Conservation (phyloP, 768 basidiomycete species). For the Lactarius pseudohatsudake region DNA sequence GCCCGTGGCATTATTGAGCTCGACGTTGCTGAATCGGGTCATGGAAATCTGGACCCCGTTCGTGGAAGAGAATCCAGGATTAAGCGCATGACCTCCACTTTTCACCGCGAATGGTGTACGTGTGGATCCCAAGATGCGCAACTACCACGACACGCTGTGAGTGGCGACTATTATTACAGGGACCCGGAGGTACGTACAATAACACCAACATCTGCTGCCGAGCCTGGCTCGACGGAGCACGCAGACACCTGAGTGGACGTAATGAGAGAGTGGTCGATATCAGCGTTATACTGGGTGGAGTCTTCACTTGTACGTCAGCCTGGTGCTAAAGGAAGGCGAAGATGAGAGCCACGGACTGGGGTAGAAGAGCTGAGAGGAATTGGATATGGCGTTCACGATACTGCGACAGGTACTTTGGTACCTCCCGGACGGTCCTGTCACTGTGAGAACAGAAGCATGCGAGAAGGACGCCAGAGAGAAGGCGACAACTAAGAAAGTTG, state of each 20-base stretch:
- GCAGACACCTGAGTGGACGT: too few species aligned
- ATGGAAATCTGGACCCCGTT: constrained; percentile 33
- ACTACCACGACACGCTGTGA: neutral
- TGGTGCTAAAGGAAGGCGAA: neutral
- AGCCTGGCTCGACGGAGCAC: constrained; percentile 30
- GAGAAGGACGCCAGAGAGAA: neutral
- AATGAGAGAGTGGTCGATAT: too few species aligned
- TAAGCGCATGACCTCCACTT: constrained; percentile 29
- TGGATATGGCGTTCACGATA: too few species aligned
- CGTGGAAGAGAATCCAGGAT: constrained; percentile 33
- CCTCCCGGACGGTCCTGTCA: neutral
- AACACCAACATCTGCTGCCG: constrained; percentile 23
- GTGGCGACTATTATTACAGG: too few species aligned
- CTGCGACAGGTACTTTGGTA: too few species aligned
- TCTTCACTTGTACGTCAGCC: neutral
- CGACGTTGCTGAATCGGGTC: constrained; percentile 26
- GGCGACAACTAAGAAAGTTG: neutral
- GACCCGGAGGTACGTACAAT: constrained; percentile 15
- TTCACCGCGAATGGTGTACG: neutral
- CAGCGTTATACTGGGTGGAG: neutral
- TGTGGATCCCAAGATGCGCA: constrained; percentile 18
- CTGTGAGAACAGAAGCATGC: neutral
- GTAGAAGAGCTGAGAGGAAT: neutral
- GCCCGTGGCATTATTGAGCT: neutral
- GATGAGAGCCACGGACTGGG: neutral